phyloP scores from a whole-genome alignment of 805 yeast species.

The Cephaloascus fragrans region DNA sequence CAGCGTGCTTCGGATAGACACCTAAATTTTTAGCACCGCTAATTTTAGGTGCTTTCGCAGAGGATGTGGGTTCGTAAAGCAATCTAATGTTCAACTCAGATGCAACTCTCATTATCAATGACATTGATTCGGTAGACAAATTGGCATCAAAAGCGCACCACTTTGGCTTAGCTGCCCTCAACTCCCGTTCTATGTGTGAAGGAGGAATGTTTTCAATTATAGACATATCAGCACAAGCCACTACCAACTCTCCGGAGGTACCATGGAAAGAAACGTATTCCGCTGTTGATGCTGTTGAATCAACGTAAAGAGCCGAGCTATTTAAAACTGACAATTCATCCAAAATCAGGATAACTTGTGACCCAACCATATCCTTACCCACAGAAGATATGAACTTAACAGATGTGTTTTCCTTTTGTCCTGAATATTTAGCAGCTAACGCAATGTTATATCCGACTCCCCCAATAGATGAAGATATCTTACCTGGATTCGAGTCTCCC shows the following conservation, averaged over 20 bases:
- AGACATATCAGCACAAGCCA: conserved; percentile 85
- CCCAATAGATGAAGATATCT: conserved; percentile 48
- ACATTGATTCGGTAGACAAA: conserved; percentile 33
- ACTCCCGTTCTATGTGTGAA: conserved; percentile 28
- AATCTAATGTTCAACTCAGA: conserved; percentile 16
- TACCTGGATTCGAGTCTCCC: conserved; percentile 71
- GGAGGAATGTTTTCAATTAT: conserved; percentile 42
- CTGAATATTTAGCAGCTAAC: conserved; percentile 39
- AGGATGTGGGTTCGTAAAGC: conserved; percentile 73
- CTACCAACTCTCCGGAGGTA: conserved; percentile 47
- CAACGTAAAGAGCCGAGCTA: conserved; percentile 27
- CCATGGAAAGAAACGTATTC: conserved; percentile 68
- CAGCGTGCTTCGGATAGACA: conserved; percentile 37
- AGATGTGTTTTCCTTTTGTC: conserved; percentile 8
- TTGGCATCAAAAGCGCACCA: conserved; percentile 62
- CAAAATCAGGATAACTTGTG: conserved; percentile 21
- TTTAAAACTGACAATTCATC: conserved; percentile 13
- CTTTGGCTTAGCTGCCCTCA: conserved; percentile 33
- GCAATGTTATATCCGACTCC: conserved; percentile 83
- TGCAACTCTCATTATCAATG: conserved; percentile 20
- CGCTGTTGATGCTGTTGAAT: conserved; percentile 36
- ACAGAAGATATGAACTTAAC: conserved; percentile 46
- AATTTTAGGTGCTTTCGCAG: conserved; percentile 45
- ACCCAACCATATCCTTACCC: conserved; percentile 51
- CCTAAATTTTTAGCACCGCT: conserved; percentile 22